A percentile compares a stretch with the other conserved stretches of the same genome.
Conservation (phyloP, 352 stramenopile species). For the Aphanomyces euteiches region DNA sequence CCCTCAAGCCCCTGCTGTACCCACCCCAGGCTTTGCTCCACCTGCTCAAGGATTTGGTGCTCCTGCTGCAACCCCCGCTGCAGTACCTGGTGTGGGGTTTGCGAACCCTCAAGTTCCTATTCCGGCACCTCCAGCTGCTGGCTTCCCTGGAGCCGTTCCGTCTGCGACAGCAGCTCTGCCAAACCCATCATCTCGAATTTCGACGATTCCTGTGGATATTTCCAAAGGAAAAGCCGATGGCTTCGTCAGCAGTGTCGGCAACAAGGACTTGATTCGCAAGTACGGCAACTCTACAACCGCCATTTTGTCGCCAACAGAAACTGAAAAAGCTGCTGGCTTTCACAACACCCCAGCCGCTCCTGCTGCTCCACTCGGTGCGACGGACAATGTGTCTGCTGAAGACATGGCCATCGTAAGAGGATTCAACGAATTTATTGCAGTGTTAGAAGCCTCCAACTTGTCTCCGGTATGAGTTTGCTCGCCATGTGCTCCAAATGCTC, state of each 20-base stretch:
- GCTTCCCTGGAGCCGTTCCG: conserved; percentile 35
- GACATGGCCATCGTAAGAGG: conserved; percentile 73
- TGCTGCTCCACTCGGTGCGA: conserved; percentile 44
- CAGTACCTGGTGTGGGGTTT: conserved; percentile 8
- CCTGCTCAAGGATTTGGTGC: conserved; percentile 35
- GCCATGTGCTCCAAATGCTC: neutral
- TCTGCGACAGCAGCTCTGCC: conserved; percentile 33
- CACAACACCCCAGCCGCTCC: conserved; percentile 15
- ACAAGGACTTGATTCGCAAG: conserved; percentile 84
- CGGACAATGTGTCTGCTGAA: conserved; percentile 66
- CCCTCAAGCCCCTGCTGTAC: neutral
- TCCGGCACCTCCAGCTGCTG: neutral
- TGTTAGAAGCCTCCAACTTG: conserved; percentile 65
- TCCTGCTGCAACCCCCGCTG: conserved; percentile 29
- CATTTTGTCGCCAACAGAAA: conserved; percentile 49
- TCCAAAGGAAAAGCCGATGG: conserved; percentile 74
- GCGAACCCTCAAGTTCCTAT: neutral
- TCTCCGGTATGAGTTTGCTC: conserved; percentile 62
- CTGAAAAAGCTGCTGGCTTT: conserved; percentile 25
- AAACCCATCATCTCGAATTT: conserved; percentile 61
- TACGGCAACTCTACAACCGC: conserved; percentile 74
- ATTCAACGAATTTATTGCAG: conserved; percentile 75
- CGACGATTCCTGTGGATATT: conserved; percentile 79
- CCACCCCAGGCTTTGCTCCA: neutral
- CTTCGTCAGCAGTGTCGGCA: conserved; percentile 79